Conservation (phyloP, 1,284 basidiomycete species). For the Amylostereum areolatum region DNA sequence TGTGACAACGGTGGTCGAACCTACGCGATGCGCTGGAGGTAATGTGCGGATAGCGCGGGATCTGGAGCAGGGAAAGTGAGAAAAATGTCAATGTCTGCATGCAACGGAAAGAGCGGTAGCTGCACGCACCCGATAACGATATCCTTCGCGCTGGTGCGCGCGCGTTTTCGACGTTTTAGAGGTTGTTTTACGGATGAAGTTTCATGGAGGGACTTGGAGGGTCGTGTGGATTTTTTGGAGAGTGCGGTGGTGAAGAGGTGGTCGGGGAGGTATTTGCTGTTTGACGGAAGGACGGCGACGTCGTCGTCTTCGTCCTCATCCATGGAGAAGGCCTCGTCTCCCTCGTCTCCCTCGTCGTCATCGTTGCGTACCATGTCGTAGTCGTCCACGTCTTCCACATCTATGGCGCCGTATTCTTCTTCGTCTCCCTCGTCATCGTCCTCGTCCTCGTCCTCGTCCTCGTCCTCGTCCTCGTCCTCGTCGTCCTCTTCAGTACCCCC, state of each 20-base stretch:
- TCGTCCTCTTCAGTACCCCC: conserved; percentile 2
- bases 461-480: conserved; percentile 3
- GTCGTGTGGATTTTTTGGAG: conserved; percentile 11
- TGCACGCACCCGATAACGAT: conserved; percentile 25
- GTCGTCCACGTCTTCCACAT: conserved; percentile 6
- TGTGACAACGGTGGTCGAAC: conserved; percentile 3
- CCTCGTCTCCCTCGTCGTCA: too few relatives aligned
- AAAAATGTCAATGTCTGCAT: conserved; percentile 1
- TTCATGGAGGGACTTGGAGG: conserved; percentile 7
- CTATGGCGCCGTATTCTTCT: conserved; percentile 2
- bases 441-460: conserved; percentile 33
- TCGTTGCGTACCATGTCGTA: conserved; percentile 3
- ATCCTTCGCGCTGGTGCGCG: conserved; percentile 20
- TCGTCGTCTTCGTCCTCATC: conserved; percentile 10
- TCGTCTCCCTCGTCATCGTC: conserved; percentile 49
- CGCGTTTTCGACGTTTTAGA: conserved; percentile 20
- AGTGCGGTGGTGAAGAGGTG: conserved; percentile 28
- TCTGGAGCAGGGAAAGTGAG: conserved; percentile 12
- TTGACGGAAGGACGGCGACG: conserved; percentile 1
- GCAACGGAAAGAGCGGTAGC: not conserved
- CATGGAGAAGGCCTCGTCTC: too few relatives aligned
- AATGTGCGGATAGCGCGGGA: conserved; percentile 26
- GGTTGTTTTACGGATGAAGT: conserved; percentile 6
- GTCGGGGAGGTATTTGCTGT: conserved; percentile 27
- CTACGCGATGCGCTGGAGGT: conserved; percentile 5